Evolutionary conservation across 2,329 filamentous ascomycete species (phyloP).

Genomic region (Gyromitra esculenta): DNA sequence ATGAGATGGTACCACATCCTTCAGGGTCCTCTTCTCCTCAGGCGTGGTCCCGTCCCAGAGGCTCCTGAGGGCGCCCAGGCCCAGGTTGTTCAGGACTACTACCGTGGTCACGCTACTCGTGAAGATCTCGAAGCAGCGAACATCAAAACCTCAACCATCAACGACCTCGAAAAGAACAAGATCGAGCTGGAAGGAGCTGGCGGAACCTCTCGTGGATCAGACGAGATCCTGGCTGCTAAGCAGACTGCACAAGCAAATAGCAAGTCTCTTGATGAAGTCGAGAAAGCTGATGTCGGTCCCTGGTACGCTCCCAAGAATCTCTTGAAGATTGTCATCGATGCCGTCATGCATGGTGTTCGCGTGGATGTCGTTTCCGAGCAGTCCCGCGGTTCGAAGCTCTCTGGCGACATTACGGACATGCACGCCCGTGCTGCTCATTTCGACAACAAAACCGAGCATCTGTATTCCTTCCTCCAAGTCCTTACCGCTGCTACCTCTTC

Average conservation of each 20-base stretch:
- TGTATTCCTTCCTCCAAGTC: slow-evolving; percentile 74
- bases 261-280: slow-evolving; percentile 59
- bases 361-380: slow-evolving; percentile 64
- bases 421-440: slow-evolving; percentile 70
- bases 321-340: slow-evolving; percentile 64
- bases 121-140: slow-evolving; percentile 64
- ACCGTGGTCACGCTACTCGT: slow-evolving; percentile 67
- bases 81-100: slow-evolving; percentile 66
- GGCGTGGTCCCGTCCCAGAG: slow-evolving; percentile 60
- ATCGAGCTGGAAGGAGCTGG: slow-evolving; percentile 56
- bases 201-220: slow-evolving; percentile 56
- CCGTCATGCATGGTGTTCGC: slow-evolving; percentile 65
- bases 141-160: slow-evolving; percentile 47
- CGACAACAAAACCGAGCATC: slow-evolving; percentile 71
- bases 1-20: slow-evolving; percentile 68
- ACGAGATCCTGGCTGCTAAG: slow-evolving; percentile 52
- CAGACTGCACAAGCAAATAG: slow-evolving; percentile 8
- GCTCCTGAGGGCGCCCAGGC: slow-evolving; percentile 62
- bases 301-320: slow-evolving; percentile 63
- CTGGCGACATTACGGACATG: slow-evolving; percentile 66
- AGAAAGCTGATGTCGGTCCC: slow-evolving; percentile 62
- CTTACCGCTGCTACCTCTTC: slow-evolving; percentile 76
- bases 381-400: slow-evolving; percentile 63
- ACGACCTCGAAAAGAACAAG: slow-evolving; percentile 55
- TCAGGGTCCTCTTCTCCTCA: slow-evolving; percentile 67